Conservation (phyloP, 305 asterid species). For the Rubia balearica region DNA sequence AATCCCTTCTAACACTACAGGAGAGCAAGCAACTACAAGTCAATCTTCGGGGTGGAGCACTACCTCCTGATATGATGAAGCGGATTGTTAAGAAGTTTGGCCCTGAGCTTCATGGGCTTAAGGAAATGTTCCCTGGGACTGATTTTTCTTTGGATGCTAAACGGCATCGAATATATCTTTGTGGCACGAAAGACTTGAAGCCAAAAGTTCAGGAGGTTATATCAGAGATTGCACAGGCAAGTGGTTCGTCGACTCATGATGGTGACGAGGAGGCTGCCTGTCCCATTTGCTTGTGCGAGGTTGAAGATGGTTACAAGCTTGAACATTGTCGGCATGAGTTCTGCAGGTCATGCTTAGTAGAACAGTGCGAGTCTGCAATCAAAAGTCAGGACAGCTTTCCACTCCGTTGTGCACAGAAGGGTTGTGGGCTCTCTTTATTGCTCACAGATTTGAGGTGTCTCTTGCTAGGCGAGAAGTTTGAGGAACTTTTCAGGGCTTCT, state of each 20-base stretch:
- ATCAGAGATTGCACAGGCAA: constrained; percentile 33
- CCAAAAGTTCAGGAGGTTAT: constrained; percentile 54
- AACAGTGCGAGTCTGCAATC: constrained; percentile 74
- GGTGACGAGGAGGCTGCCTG: constrained; percentile 36
- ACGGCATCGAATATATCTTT: constrained; percentile 50
- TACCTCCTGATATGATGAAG: constrained; percentile 90
- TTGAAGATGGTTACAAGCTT: constrained; percentile 59
- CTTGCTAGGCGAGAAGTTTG: constrained; percentile 49
- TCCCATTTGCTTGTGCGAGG: constrained; percentile 63
- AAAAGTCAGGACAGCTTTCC: constrained; percentile 63
- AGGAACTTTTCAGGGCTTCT: constrained; percentile 79
- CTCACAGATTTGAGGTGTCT: constrained; percentile 54
- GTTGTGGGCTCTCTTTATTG: constrained; percentile 46
- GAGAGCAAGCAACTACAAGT: constrained; percentile 74
- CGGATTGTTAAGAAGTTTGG: constrained; percentile 68
- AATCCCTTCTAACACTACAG: constrained; percentile 42
- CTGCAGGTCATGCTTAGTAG: constrained; percentile 71
- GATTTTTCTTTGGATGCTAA: constrained; percentile 46
- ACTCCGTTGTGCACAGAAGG: constrained; percentile 38
- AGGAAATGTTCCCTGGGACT: constrained; percentile 52
- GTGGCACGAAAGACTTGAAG: constrained; percentile 56
- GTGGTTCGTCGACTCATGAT: constrained; percentile 25
- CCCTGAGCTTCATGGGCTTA: constrained; percentile 67
- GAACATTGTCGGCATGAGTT: constrained; percentile 66
- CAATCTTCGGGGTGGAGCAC: constrained; percentile 50